Evolutionary conservation across 2,329 filamentous ascomycete genomes (phyloP), one percentile per base, ranked within the genome.

Genomic region (Phoma sp.): DNA sequence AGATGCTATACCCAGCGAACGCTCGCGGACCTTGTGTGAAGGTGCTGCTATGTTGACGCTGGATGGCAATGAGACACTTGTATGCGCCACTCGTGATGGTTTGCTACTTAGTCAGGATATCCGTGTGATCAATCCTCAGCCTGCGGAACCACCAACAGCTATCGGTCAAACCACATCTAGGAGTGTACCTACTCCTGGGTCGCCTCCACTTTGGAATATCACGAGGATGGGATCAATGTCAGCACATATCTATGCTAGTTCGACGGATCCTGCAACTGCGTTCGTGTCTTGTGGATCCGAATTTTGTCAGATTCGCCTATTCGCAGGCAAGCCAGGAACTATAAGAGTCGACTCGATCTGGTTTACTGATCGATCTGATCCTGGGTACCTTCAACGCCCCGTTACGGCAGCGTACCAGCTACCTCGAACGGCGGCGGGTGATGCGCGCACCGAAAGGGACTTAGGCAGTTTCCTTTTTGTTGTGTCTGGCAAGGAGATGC

Each of bases 391-490:
- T 14, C 73, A 76, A 52, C 59, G 56, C 18, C 51, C 68, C 6
- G 52, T 75, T 3, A 69, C 70, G 3, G 70, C 73, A 4, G 46
- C 71, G 2, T 66, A 64, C 47, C 73, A 75, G 44, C 52, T 75
- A 1, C 66, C 69, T 6, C 56, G 61, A 2, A 22, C 52, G 2
- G n/a, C 9, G 3, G 37, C 52, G 4, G 67, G 73, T 45, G 65
- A 75, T 18, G 4, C 13, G 2, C 71, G 75, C 32, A 61, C 70
- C 23, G 69, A 75, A 11, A 67, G 78, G 43, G 68, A 75, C 11
- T 64, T 79, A 9, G 69, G 71, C 11, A 77, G 77, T 2, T 77
- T 79, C 33, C 65, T 83, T 8, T 77, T 82, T 38, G 80, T 77
- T 35, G 76, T 82, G 42, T 76, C 78, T 14, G 78, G 79, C 24